Evolutionary conservation across 2,329 filamentous ascomycete species (phyloP).

Genomic region (Hortaea sp.): DNA sequence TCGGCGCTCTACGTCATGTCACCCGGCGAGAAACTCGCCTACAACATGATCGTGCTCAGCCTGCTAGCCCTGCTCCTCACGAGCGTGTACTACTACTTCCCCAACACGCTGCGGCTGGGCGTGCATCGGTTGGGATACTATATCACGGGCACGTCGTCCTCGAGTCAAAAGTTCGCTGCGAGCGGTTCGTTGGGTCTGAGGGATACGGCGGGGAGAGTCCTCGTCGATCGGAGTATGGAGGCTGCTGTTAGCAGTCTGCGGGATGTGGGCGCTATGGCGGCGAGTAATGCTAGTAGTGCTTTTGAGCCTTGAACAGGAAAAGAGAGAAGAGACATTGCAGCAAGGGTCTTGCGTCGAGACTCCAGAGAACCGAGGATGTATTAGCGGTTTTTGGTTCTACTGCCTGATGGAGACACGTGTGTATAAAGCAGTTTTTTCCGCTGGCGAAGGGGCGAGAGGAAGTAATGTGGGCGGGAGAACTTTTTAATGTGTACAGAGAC

Average conservation of each 20-base stretch:
- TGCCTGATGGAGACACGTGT: too few relatives aligned
- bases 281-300: background rate
- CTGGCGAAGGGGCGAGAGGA: too few relatives aligned
- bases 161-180: background rate
- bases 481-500: too few relatives aligned
- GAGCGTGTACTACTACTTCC: slow-evolving; percentile 14
- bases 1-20: slow-evolving; percentile 20
- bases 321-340: too few relatives aligned
- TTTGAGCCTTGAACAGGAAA: background rate
- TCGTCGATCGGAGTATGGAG: background rate
- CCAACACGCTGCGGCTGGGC: slow-evolving; percentile 6
- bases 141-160: slow-evolving; percentile 7
- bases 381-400: too few relatives aligned
- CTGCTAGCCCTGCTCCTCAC: slow-evolving; percentile 10
- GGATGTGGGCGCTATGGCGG: background rate
- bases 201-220: background rate
- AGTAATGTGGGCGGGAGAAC: too few relatives aligned
- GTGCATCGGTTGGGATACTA: slow-evolving; percentile 13
- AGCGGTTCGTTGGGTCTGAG: background rate
- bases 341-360: too few relatives aligned
- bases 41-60: slow-evolving; percentile 15
- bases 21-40: slow-evolving; percentile 18
- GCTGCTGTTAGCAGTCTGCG: background rate
- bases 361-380: too few relatives aligned
- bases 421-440: too few relatives aligned